phyloP scores from a whole-genome alignment of 78 protist species.

The Bigelowiella natans region DNA sequence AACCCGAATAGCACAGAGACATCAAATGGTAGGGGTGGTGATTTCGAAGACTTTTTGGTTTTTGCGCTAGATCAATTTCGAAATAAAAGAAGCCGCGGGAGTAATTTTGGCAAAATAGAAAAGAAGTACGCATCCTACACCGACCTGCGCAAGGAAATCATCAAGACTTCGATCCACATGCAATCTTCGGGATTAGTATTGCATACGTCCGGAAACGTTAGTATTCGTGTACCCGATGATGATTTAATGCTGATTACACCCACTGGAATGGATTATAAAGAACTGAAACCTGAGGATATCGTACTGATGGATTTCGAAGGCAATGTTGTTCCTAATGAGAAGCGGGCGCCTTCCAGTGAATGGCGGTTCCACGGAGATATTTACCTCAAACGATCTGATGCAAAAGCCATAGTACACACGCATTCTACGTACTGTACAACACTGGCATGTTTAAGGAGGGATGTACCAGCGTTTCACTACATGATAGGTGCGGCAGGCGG shows the following conservation, averaged over 20 bases:
- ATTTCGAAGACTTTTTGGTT: no score
- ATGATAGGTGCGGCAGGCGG: neutral
- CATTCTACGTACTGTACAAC: neutral
- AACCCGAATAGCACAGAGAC: no score
- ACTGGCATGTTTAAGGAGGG: neutral
- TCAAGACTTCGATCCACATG: neutral
- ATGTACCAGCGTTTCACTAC: neutral
- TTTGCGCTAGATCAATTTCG: no score
- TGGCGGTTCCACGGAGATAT: neutral
- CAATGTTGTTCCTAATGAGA: no score
- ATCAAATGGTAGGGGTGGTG: no score
- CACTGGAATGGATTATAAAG: neutral
- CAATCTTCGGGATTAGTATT: neutral
- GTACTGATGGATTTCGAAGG: neutral
- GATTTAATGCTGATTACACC: neutral
- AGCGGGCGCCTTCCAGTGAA: neutral
- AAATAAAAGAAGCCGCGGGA: no score
- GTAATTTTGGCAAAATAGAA: no score
- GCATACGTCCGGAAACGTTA: neutral
- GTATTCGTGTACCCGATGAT: neutral
- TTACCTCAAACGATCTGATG: neutral
- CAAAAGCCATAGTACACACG: neutral
- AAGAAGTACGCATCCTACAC: neutral
- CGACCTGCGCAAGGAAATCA: neutral
- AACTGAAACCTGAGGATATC: neutral